A percentile compares a stretch with the other conserved stretches of the same genome.
phyloP scores from a whole-genome alignment of 2,329 filamentous ascomycete genomes.

The Stachybotrys chlorohalonatus region DNA sequence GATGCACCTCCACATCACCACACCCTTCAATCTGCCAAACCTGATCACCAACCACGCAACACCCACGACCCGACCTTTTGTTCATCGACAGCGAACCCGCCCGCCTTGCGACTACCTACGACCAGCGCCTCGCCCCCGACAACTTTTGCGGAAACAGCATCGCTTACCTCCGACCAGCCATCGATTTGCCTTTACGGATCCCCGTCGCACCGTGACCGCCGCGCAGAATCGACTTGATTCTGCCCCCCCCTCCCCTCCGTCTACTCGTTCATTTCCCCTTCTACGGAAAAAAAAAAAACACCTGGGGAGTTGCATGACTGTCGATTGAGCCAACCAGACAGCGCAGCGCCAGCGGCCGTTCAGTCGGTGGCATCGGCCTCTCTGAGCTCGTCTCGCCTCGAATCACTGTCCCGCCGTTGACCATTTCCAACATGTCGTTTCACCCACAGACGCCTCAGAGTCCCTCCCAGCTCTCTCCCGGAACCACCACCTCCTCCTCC shows the following conservation, averaged over 20 bases:
- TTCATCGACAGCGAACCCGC: too few species aligned
- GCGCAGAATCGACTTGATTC: too few species aligned
- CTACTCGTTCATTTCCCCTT: too few species aligned
- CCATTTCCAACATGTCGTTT: conserved; percentile 47
- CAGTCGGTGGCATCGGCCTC: conserved; percentile 16
- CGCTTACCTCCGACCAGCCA: too few species aligned
- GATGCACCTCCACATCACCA: conserved; percentile 8
- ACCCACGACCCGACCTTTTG: conserved; percentile 3
- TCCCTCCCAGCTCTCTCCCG: conserved; percentile 52
- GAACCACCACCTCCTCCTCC: conserved; percentile 32
- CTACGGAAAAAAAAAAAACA: too few species aligned
- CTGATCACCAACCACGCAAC: neutral
- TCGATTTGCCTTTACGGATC: too few species aligned
- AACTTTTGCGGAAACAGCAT: too few species aligned
- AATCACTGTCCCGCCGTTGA: conserved; percentile 18
- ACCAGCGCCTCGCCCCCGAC: neutral
- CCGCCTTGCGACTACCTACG: neutral
- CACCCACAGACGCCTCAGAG: conserved; percentile 61
- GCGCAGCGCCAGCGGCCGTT: conserved; percentile 15
- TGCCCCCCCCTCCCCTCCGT: too few species aligned
- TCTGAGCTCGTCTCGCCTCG: conserved; percentile 15
- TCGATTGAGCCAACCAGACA: conserved; percentile 17
- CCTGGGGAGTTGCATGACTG: conserved; percentile 15
- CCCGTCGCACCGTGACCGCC: too few species aligned
- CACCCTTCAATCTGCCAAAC: conserved; percentile 2